A percentile compares a stretch with the other conserved stretches of the same genome.
These are phyloP conservation scores for Salix suchowensis DNA, from an alignment of 345 rosid species.

Conservation along the genomic window DNA sequence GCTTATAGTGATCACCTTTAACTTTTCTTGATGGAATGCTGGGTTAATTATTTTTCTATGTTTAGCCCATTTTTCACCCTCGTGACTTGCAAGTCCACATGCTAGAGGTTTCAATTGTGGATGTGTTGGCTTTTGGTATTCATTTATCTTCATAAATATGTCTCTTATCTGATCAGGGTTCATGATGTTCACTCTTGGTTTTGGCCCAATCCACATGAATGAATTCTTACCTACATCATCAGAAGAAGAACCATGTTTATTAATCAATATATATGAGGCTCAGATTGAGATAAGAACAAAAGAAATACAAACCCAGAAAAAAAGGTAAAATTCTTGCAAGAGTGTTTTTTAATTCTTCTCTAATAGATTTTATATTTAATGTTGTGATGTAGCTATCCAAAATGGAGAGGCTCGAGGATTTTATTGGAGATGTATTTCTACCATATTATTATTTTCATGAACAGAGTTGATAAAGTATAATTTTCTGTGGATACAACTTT, in stretches of 20 bases:
- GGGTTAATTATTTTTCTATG: slow-evolving; percentile 50
- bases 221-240: slow-evolving; percentile 34
- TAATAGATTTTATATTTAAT: no score
- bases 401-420: no score
- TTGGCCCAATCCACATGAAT: slow-evolving; percentile 43
- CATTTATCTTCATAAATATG: slow-evolving; percentile 22
- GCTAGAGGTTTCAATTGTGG: slow-evolving; percentile 28
- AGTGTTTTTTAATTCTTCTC: no score
- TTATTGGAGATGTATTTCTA: no score
- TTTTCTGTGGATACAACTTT: no score
- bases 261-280: not conserved
- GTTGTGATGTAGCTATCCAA: no score
- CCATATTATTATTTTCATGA: no score
- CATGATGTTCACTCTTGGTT: slow-evolving; percentile 33
- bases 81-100: slow-evolving; percentile 27
- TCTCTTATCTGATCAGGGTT: slow-evolving; percentile 40
- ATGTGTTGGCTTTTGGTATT: slow-evolving; percentile 26
- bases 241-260: not conserved
- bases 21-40: slow-evolving; percentile 45
- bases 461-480: no score
- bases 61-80: slow-evolving; percentile 46
- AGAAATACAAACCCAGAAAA: not conserved
- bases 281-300: no score
- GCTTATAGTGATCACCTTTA: slow-evolving; percentile 18
- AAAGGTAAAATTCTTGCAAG: not conserved